These are phyloP conservation scores for Colletotrichum kahawae DNA, from an alignment of 2,329 filamentous ascomycete genomes.

Conservation along the genomic window DNA sequence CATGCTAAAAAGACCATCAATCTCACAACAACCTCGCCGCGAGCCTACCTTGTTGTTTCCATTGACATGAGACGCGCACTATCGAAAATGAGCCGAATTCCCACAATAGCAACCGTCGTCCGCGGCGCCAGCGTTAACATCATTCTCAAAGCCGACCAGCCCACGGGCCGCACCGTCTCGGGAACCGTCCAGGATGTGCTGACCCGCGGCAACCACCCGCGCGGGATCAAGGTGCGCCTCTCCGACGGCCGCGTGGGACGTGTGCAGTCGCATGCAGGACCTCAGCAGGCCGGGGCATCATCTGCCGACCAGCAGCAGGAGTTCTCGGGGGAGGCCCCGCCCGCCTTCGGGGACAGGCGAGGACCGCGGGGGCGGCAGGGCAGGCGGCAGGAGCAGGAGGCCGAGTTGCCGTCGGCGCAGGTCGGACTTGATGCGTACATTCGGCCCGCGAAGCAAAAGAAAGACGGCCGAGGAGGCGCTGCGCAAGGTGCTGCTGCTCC, in stretches of 20 bases:
- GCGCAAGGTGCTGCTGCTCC: neutral
- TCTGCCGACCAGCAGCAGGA: neutral
- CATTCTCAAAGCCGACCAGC: conserved; percentile 77
- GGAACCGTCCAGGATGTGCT: conserved; percentile 72
- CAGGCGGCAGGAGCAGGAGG: conserved; percentile 22
- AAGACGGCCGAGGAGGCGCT: neutral
- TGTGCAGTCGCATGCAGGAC: conserved; percentile 66
- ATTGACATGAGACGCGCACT: neutral
- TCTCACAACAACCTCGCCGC: no score
- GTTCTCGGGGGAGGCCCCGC: neutral
- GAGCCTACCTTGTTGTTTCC: no score
- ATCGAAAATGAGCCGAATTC: conserved; percentile 38
- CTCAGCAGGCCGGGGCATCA: neutral
- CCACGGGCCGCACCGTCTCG: conserved; percentile 72
- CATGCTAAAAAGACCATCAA: no score
- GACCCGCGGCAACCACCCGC: conserved; percentile 75
- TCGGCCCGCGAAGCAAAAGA: conserved; percentile 31
- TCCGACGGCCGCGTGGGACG: conserved; percentile 74
- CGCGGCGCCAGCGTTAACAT: conserved; percentile 72
- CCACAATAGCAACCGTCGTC: conserved; percentile 56
- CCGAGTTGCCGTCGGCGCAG: neutral
- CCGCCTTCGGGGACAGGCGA: neutral
- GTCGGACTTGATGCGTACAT: conserved; percentile 55
- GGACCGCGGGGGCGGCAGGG: neutral
- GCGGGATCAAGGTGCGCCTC: conserved; percentile 80